A percentile compares a stretch with the other conserved stretches of the same genome.
Evolutionary conservation across 2,329 filamentous ascomycete species (phyloP).

Genomic region (Calonectria honghensis): DNA sequence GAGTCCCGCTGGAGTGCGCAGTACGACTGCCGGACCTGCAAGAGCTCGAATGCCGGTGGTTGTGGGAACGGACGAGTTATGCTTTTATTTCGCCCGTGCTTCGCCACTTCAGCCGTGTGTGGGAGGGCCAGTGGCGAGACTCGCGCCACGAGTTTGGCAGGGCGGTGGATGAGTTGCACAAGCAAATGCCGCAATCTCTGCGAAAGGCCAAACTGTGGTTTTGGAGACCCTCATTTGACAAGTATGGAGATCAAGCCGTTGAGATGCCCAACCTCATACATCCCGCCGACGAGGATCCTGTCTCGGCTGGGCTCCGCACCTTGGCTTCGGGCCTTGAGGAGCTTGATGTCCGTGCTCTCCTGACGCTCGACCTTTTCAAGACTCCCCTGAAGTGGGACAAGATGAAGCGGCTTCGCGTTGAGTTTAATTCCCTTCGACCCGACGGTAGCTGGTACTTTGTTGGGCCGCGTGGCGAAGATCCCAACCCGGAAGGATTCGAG

Average conservation of each 20-base stretch:
- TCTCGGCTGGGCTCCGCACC: slow-evolving; percentile 16
- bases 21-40: slow-evolving; percentile 29
- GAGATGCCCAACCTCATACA: slow-evolving; percentile 28
- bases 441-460: slow-evolving; percentile 34
- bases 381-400: neutral
- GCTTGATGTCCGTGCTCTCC: slow-evolving; percentile 27
- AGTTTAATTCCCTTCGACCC: slow-evolving; percentile 27
- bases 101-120: slow-evolving; percentile 20
- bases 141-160: slow-evolving; percentile 30
- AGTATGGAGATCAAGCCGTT: neutral
- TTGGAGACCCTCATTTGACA: neutral
- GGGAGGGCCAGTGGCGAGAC: slow-evolving; percentile 35
- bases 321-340: slow-evolving; percentile 27
- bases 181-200: slow-evolving; percentile 17
- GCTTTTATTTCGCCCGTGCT: neutral
- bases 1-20: slow-evolving; percentile 1
- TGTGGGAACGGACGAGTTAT: slow-evolving; percentile 6
- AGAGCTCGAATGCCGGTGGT: slow-evolving; percentile 12
- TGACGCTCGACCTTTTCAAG: slow-evolving; percentile 28
- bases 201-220: slow-evolving; percentile 13
- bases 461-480: slow-evolving; percentile 26
- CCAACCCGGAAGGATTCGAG: slow-evolving; percentile 17
- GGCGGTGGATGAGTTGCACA: slow-evolving; percentile 25
- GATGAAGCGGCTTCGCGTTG: slow-evolving; percentile 26
- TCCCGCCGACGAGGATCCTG: slow-evolving; percentile 28